Conservation (phyloP, 805 yeast species). For the Saccharomycopsis oosterbeekiorum region DNA sequence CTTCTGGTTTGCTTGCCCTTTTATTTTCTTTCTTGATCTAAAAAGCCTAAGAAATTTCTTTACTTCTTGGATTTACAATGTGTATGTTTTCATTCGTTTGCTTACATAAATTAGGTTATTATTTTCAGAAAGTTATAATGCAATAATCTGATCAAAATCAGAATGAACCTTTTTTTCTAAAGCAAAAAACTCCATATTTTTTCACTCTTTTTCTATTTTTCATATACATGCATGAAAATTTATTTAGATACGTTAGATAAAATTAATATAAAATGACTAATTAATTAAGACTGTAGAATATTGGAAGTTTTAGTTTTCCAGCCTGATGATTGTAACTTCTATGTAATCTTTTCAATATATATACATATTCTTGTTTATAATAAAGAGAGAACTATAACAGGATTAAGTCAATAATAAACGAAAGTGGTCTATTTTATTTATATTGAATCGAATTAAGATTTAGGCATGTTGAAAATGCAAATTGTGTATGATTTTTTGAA, state of each 20-base stretch:
- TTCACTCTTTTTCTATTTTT: neutral
- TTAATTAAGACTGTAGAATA: too few relatives aligned
- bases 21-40: constrained; percentile 11
- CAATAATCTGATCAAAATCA: too few relatives aligned
- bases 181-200: neutral
- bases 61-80: too few relatives aligned
- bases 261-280: neutral
- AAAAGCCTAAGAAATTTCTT: neutral
- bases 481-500: too few relatives aligned
- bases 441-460: neutral
- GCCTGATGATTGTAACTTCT: too few relatives aligned
- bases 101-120: too few relatives aligned
- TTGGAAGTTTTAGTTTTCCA: too few relatives aligned
- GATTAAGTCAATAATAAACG: too few relatives aligned
- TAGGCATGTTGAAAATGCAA: neutral
- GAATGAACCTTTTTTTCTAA: neutral
- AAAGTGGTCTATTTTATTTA: too few relatives aligned
- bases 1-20: constrained; percentile 6
- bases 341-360: neutral
- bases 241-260: neutral
- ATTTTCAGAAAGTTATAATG: too few relatives aligned
- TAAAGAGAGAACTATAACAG: too few relatives aligned
- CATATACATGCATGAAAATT: neutral
- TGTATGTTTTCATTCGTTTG: too few relatives aligned
- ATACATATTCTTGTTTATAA: neutral